Evolutionary conservation across 2,329 filamentous ascomycete species (phyloP), one percentile per base, ranked within the genome.

Genomic region (Taxawa tesnikishii): DNA sequence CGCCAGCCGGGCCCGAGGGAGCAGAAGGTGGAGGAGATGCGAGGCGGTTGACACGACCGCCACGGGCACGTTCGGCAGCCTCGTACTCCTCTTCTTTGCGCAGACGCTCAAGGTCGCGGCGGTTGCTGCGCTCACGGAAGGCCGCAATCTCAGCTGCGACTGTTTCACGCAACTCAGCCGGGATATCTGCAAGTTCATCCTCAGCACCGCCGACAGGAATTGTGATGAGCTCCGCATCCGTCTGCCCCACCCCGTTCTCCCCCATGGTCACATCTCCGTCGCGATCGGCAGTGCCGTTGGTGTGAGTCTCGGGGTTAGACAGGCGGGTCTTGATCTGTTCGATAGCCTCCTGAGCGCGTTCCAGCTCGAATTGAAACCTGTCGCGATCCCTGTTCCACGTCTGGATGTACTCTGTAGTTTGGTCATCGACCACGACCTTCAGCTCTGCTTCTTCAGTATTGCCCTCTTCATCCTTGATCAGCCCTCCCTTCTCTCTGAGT

Each of bases 101-200:
- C 21, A 94, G 61, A 3, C 90, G 80, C 55, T 98, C 90, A 49
- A 92, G 62, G 50, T 98, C 90, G 24, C 88, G 72, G 39, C 81
- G 75, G 38, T 77, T 94, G 45, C 88, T 94, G 13, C 88, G 73
- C 43, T 98, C 90, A 42, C 90, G 73, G 63, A 98, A 98, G 0
- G 87, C 83, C 0, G 84, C 78, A 47, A 98, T 98, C 54, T 98
- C 92, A 36, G 79, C 79, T 0, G 90, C 83, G 11, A 98, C 90
- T 0, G 84, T 87, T 52, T 93, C 90, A 15, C 90, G 78, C 84
- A 94, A 92, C 52, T 96, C 90, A 1, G 83, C 79, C 0, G 90
- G 90, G 29, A 98, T 94, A 48, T 98, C 90, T 13, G 87, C 79
- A 27, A 98, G 67, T 50, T 98, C 90, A 49, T 98, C 92, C 41